Base-by-base conservation (phyloP, 306 rosid species). In the Astragalus membranaceus region DNA sequence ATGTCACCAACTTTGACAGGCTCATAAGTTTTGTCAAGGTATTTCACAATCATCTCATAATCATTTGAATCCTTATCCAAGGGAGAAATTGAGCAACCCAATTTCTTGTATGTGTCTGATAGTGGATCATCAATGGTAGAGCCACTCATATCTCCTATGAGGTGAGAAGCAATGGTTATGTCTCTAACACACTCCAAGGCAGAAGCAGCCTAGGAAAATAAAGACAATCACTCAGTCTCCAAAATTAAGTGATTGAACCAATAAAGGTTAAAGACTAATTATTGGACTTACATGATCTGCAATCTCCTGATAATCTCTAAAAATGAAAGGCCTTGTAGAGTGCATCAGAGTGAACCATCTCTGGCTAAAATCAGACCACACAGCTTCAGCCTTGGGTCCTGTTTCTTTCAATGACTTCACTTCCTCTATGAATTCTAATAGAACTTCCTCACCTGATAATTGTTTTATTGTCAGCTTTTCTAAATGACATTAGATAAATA, bases 281-380 rank as follows among this genome's bases (percentile, higher is more conserved):
- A 29, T 52, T 68, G 42, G 44, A 6, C 86, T 85, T 70, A 90
- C 97, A 85, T 88, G 87, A 2, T 94, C 96, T 47, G 97, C 95
- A 65, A 94, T 72, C 70, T 90, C 97, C 26, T 85, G 89, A 56
- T 72, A 77, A 64, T 94, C 90, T 74, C 84, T 80, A 79, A 90
- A 91, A 44, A 75, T 84, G 73, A 90, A 87, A 74, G 98, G 95
- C 69, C 95, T 80, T 5, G 96, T 84, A 13, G 96, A 88, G 57
- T 83, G 95, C 91, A 94, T 83, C 4, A 94, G 83, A 64, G 92
- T 84, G 77, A 94, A 88, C 97, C 96, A 94, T 77, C 84, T 88
- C 69, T 94, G 95, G 84, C 98, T 91, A 44, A 85, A 94, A 61
- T 88, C 96, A 1, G 88, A 79, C 98, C 98, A 87, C 36, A 85